phyloP scores from a whole-genome alignment of 495 filamentous ascomycete species.

The Glonium stellatum region DNA sequence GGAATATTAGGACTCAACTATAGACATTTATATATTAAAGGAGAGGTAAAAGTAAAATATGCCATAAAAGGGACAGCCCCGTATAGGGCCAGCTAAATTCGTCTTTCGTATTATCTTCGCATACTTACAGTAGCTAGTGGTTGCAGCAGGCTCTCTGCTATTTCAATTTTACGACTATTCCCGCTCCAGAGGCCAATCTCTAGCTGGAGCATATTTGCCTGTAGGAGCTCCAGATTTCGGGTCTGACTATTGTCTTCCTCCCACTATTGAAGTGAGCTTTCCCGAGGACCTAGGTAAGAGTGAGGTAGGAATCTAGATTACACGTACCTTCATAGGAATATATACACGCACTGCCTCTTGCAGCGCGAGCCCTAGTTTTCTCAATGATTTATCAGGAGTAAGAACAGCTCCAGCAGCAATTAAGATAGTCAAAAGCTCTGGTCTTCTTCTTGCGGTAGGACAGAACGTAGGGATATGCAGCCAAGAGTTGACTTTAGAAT shows the following conservation, averaged over 20 bases:
- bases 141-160: conserved; percentile 54
- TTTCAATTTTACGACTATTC: conserved; percentile 60
- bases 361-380: conserved; percentile 57
- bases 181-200: conserved; percentile 62
- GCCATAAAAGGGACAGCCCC: too few relatives aligned
- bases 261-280: conserved; percentile 33
- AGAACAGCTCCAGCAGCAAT: conserved; percentile 51
- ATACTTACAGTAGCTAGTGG: conserved; percentile 39
- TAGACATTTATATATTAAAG: too few relatives aligned
- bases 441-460: conserved; percentile 34
- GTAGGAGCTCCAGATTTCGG: conserved; percentile 48
- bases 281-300: too few relatives aligned
- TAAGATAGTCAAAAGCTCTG: conserved; percentile 50
- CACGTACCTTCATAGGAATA: conserved; percentile 32
- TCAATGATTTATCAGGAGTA: conserved; percentile 48
- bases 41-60: too few relatives aligned
- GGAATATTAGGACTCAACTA: too few relatives aligned
- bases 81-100: too few relatives aligned
- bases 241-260: conserved; percentile 54
- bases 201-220: conserved; percentile 48
- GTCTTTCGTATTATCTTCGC: too few relatives aligned
- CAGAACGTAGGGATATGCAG: conserved; percentile 53
- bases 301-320: too few relatives aligned
- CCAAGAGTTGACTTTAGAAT: conserved; percentile 45
- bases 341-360: conserved; percentile 52